These are phyloP conservation scores for Thraustotheca clavata DNA, from an alignment of 352 stramenopile species.

Conservation along the genomic window DNA sequence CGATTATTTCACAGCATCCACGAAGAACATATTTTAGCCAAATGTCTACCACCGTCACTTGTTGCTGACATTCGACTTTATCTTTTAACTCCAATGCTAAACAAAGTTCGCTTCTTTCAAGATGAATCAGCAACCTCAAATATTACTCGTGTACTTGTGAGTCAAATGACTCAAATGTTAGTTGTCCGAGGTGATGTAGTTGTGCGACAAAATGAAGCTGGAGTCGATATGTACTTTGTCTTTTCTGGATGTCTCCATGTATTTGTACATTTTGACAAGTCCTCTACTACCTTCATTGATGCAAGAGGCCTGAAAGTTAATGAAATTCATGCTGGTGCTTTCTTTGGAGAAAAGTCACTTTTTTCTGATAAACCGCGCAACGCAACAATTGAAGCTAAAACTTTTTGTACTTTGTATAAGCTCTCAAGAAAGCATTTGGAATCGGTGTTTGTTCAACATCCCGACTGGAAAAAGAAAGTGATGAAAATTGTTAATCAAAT, in stretches of 20 bases:
- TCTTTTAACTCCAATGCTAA: conserved; percentile 58
- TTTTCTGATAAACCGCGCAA: conserved; percentile 47
- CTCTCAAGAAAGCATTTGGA: conserved; percentile 41
- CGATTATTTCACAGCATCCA: conserved; percentile 54
- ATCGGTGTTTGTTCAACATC: conserved; percentile 53
- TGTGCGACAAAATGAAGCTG: conserved; percentile 49
- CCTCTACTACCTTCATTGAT: no score
- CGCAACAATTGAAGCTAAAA: conserved; percentile 37
- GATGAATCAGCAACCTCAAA: conserved; percentile 40
- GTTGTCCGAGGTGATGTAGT: conserved; percentile 56
- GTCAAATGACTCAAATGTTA: conserved; percentile 55
- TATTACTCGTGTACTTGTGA: conserved; percentile 59
- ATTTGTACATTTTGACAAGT: conserved; percentile 21
- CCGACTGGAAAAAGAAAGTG: conserved; percentile 53
- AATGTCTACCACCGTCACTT: conserved; percentile 51
- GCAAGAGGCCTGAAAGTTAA: conserved; percentile 49
- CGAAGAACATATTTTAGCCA: conserved; percentile 51
- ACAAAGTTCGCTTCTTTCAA: conserved; percentile 53
- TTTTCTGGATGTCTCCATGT: conserved; percentile 52
- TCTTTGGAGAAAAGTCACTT: conserved; percentile 51
- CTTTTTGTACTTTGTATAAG: conserved; percentile 50
- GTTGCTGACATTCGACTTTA: conserved; percentile 62
- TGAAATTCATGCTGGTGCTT: conserved; percentile 37
- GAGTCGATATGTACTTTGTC: conserved; percentile 71
- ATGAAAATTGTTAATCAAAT: conserved; percentile 33